phyloP scores from a whole-genome alignment of 805 yeast species.

The Martiniozyma abietophila region DNA sequence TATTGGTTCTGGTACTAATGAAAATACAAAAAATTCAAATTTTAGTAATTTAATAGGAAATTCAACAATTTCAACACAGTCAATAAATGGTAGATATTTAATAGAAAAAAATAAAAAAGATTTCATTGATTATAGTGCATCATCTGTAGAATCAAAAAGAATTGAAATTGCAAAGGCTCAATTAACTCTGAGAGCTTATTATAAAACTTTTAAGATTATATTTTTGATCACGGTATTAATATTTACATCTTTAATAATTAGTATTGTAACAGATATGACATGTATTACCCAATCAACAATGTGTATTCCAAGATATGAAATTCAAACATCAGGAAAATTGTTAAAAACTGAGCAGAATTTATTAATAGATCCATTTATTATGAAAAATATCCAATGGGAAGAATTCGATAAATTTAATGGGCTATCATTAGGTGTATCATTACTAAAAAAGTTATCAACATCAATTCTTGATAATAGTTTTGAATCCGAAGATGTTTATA shows the following conservation, averaged over 20 bases:
- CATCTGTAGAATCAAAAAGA: slow-evolving; percentile 3
- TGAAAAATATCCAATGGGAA: not conserved
- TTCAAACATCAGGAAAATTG: slow-evolving; percentile 20
- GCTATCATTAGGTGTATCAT: not conserved
- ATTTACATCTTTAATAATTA: slow-evolving; percentile 20
- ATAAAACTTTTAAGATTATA: slow-evolving; percentile 16
- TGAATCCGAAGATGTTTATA: slow-evolving; percentile 22
- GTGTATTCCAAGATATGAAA: slow-evolving; percentile 36
- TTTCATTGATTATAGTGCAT: not conserved
- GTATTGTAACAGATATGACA: slow-evolving; percentile 19
- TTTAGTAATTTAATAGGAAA: too few species aligned
- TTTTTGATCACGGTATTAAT: slow-evolving; percentile 17
- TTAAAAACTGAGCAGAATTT: not conserved
- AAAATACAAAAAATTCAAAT: not conserved
- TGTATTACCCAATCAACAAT: slow-evolving; percentile 25
- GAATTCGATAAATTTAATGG: not conserved
- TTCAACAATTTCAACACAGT: too few species aligned
- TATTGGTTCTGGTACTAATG: too few species aligned
- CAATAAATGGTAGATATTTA: too few species aligned
- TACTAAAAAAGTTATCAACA: slow-evolving; percentile 3
- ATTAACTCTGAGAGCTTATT: slow-evolving; percentile 14
- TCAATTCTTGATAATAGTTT: slow-evolving; percentile 37
- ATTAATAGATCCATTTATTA: not conserved
- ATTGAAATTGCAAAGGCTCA: slow-evolving; percentile 7
- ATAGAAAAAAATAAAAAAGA: too few species aligned